phyloP scores from a whole-genome alignment of 192 early-diverging fungal genomes.

The Rhizoclosmatium sp. region DNA sequence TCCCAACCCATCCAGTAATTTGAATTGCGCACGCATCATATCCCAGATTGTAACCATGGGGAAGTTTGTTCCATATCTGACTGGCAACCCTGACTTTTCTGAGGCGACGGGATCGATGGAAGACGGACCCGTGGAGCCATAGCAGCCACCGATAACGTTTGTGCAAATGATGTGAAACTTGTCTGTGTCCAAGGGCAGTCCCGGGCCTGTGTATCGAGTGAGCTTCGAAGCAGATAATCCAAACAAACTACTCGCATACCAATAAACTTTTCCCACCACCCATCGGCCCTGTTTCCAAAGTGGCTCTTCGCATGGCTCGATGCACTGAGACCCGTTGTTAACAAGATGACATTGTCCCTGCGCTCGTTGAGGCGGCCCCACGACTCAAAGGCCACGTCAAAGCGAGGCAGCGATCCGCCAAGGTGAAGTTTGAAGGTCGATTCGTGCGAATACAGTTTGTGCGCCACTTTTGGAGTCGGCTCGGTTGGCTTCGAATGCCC shows the following conservation, averaged over 20 bases:
- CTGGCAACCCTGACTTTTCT: neutral
- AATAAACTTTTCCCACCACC: constrained; percentile 99
- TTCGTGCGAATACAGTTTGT: neutral
- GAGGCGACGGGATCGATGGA: constrained; percentile 76
- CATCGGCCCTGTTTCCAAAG: constrained; percentile 73
- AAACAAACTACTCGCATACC: constrained; percentile 30
- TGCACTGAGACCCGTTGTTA: constrained; percentile 93
- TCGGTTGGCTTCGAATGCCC: no score
- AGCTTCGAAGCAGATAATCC: neutral
- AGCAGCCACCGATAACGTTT: constrained; percentile 96
- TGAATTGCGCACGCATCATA: constrained; percentile 94
- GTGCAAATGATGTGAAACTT: constrained; percentile 96
- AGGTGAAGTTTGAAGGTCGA: constrained; percentile 78
- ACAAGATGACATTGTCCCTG: constrained; percentile 85
- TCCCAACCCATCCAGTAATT: constrained; percentile 80
- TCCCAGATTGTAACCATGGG: constrained; percentile 76
- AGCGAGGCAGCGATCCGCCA: constrained; percentile 78
- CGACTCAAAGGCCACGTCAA: constrained; percentile 93
- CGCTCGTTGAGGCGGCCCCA: constrained; percentile 89
- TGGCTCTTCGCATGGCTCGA: constrained; percentile 93
- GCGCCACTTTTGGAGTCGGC: neutral
- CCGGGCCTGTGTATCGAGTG: constrained; percentile 64
- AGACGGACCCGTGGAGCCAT: constrained; percentile 92
- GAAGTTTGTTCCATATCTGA: constrained; percentile 75
- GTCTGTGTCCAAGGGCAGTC: constrained; percentile 88